These are phyloP conservation scores for Gracilaria vermiculophylla DNA, from an alignment of 23 red algal species.

Conservation along the genomic window DNA sequence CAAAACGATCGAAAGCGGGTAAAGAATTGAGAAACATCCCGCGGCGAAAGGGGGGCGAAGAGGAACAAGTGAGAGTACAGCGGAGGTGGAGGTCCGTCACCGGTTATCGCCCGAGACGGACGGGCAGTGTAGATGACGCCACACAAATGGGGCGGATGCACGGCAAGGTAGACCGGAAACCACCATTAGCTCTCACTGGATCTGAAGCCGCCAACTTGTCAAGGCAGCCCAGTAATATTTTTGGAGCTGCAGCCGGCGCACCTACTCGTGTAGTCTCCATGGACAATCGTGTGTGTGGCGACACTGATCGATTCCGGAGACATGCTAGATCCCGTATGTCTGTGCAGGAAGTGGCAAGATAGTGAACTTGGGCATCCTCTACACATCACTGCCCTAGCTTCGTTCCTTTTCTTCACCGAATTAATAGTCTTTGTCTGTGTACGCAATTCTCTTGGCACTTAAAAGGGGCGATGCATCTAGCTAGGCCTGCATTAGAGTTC, in stretches of 20 bases:
- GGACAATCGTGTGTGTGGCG: constrained; percentile 1
- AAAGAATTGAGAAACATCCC: background rate
- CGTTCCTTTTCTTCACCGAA: background rate
- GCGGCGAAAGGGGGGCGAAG: constrained; percentile 13
- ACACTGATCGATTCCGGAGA: constrained; percentile 19
- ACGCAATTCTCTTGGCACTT: background rate
- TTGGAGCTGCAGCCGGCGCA: background rate
- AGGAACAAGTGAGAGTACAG: constrained; percentile 29
- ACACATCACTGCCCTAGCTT: background rate
- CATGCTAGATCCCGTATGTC: constrained; percentile 6
- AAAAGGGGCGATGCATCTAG: no score
- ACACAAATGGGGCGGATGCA: background rate
- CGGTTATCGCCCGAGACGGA: constrained; percentile 17
- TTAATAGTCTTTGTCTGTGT: background rate
- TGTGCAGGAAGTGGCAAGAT: background rate
- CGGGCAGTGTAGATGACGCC: constrained; percentile 15
- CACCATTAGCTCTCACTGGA: constrained; percentile 30
- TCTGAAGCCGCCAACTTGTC: constrained; percentile 53
- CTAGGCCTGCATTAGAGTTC: no score
- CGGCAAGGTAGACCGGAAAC: background rate
- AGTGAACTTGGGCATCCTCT: background rate
- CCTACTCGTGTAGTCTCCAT: constrained; percentile 27
- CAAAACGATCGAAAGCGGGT: background rate
- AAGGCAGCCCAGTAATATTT: constrained; percentile 46
- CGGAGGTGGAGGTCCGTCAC: constrained; percentile 43